These are phyloP conservation scores for Fusarium newnesense DNA, from an alignment of 2,329 filamentous ascomycete genomes.

Conservation along the genomic window DNA sequence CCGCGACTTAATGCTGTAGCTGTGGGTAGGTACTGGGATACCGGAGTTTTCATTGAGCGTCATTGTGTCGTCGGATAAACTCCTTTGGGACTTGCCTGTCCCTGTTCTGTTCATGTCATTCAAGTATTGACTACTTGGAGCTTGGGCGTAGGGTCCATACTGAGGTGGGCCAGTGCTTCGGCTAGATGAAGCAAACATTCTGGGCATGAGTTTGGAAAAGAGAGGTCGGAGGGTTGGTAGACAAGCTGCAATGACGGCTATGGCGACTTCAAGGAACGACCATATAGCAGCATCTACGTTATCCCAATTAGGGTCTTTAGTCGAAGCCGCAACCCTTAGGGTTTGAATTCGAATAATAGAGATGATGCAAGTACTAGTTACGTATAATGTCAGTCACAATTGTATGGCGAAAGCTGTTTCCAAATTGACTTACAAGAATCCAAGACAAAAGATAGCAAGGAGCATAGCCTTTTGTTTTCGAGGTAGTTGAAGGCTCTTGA, in stretches of 20 bases:
- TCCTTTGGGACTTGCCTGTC: no score
- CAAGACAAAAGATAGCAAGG: background rate
- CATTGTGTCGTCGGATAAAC: no score
- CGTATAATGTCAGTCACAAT: background rate
- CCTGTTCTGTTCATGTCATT: no score
- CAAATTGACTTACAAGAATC: conserved; percentile 5
- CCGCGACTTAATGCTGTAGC: no score
- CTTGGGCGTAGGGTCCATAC: background rate
- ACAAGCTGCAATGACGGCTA: conserved; percentile 10
- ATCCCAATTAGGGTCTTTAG: conserved; percentile 20
- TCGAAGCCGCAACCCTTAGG: background rate
- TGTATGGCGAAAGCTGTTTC: no score
- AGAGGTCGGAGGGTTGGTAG: conserved; percentile 6
- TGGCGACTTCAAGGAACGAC: conserved; percentile 16
- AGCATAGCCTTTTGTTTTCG: conserved; percentile 17
- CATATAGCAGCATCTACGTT: conserved; percentile 15
- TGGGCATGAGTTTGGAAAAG: conserved; percentile 15
- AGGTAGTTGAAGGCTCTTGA: conserved; percentile 8
- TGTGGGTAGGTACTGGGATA: no score
- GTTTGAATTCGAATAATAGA: conserved; percentile 16
- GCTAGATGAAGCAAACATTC: background rate
- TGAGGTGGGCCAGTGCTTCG: background rate
- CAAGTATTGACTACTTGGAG: no score
- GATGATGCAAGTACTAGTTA: conserved; percentile 4
- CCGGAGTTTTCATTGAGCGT: no score